Percentiles rank a stretch among this genome's conserved stretches.
phyloP scores from a whole-genome alignment of 129 eudicot genomes.

The Chrysanthemum lavandulifolium region DNA sequence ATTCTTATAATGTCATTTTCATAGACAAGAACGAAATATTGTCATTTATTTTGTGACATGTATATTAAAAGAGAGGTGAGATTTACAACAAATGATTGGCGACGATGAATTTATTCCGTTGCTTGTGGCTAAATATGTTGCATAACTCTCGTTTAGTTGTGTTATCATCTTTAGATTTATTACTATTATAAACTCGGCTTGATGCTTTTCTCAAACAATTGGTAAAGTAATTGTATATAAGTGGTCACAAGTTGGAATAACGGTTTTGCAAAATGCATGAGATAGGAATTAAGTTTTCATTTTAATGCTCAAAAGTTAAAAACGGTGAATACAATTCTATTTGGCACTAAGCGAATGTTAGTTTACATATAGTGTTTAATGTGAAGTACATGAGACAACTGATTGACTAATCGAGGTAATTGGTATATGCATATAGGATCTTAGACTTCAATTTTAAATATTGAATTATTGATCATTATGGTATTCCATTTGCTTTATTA shows the following conservation, averaged over 20 bases:
- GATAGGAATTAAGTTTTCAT: background rate
- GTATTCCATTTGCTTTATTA: background rate
- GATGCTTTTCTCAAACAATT: background rate
- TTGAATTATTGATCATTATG: no score
- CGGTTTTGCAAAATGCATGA: background rate
- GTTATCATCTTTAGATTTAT: background rate
- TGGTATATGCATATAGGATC: background rate
- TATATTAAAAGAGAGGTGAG: background rate
- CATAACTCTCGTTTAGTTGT: background rate
- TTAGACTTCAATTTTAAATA: no score
- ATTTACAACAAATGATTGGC: background rate
- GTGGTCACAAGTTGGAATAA: background rate
- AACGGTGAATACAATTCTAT: no score
- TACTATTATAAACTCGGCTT: background rate
- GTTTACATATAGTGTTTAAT: constrained; percentile 5
- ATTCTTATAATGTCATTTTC: background rate
- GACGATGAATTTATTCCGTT: background rate
- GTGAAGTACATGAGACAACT: background rate
- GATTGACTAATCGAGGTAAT: background rate
- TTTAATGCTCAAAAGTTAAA: background rate
- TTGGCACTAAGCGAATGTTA: background rate
- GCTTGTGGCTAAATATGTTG: background rate
- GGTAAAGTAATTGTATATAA: background rate
- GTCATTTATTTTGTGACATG: background rate
- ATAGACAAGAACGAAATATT: background rate